Base-by-base conservation (phyloP, 163 green algal genomes). In the Scenedesmus sp. region DNA sequence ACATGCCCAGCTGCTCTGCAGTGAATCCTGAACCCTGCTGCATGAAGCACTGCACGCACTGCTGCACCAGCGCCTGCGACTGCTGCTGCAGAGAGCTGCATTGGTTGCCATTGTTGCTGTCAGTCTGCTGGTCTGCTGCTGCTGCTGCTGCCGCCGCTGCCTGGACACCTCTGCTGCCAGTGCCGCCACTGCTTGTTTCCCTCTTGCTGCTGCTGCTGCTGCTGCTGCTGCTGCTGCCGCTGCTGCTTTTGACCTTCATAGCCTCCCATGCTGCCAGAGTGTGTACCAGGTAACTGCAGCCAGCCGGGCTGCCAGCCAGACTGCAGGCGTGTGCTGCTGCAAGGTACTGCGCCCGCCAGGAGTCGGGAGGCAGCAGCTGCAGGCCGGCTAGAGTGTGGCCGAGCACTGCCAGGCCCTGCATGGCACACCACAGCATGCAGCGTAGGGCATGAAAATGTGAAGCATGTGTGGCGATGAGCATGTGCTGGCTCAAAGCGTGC, bases 221-320 rank as follows among this genome's bases (percentile, higher is more conserved):
- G 40, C 42, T 61, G 37, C 56, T 35, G 61, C 43, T 70, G 42
- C 65, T 42, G 44, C 42, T 37, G n/a, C 10, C 53, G 43, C 30
- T 40, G 40, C 13, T 83, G 65, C 2, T 2, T 49, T n/a, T 12
- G 0, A 37, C 35, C 18, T 49, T 37, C 37, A 83, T 12, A 4
- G 37, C 37, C 73, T 84, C 56, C 85, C 85, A 90, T 18, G 85
- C 46, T 42, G 44, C 85, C 42, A 90, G 70, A 2, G 70, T 85
- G 43, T 79, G 44, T 20, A 90, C 59, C 16, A 90, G 72, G 49
- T 90, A 90, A 72, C 85, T 90, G 85, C 85, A 90, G 51, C 85
- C 85, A 56, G 85, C 85, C 1, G 85, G 85, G 5, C 26, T 90
- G 33, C n/a, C 43, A 5, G 70, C 70, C 5, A 90, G 72, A 18